Conservation (phyloP, 805 yeast genomes). For the Suhomyces prunicola region DNA sequence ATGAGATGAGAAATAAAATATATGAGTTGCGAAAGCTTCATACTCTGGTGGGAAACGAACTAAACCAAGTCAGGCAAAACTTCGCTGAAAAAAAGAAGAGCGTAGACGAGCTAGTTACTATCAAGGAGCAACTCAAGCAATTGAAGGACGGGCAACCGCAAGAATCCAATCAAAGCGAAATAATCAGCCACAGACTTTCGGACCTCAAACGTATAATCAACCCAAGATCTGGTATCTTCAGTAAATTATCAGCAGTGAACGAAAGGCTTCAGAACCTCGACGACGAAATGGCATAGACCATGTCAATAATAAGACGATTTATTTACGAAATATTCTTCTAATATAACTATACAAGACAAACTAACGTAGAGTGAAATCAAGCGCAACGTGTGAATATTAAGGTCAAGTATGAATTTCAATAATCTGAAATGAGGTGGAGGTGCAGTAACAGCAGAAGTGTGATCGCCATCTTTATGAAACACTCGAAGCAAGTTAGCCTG, state of each 20-base stretch:
- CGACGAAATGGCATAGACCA: constrained; percentile 8
- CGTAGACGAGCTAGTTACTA: constrained; percentile 13
- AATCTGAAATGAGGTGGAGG: not conserved
- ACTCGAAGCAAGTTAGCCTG: not conserved
- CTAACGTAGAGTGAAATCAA: not conserved
- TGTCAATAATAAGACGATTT: not conserved
- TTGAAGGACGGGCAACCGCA: constrained; percentile 2
- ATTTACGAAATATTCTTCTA: not conserved
- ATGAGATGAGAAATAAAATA: constrained; percentile 27
- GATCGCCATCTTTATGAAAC: not conserved
- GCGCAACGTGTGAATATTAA: not conserved
- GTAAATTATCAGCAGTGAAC: constrained; percentile 21
- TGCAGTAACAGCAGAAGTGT: not conserved
- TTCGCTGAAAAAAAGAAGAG: constrained; percentile 15
- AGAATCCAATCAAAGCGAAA: not conserved
- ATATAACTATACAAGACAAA: not conserved
- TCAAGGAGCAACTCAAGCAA: constrained; percentile 10
- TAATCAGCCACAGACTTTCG: constrained; percentile 10
- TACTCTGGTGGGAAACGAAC: constrained; percentile 28
- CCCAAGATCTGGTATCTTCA: constrained; percentile 24
- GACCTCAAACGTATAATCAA: constrained; percentile 17
- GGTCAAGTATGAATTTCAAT: not conserved
- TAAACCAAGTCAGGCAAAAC: constrained; percentile 24
- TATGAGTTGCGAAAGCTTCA: constrained; percentile 30
- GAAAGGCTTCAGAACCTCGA: constrained; percentile 19